phyloP scores from a whole-genome alignment of 495 filamentous ascomycete genomes.

The Xylaria curta region DNA sequence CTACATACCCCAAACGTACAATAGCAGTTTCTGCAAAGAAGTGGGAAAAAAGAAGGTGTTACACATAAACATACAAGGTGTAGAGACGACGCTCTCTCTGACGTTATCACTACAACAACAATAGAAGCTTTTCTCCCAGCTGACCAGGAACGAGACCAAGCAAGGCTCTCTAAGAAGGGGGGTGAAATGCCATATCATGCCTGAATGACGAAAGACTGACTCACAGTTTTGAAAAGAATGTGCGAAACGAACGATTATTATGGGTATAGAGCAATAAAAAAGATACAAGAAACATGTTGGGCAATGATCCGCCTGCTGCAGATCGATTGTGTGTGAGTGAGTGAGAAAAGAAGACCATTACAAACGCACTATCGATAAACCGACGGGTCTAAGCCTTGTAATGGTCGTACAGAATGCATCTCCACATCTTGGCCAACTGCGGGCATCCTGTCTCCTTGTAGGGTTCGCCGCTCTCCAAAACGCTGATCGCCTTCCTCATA shows the following conservation, averaged over 20 bases:
- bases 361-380: background rate
- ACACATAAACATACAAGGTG: conserved; percentile 19
- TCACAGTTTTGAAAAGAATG: conserved; percentile 4
- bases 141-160: conserved; percentile 1
- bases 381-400: conserved; percentile 41
- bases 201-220: conserved; percentile 1
- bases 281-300: conserved; percentile 10
- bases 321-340: conserved; percentile 1
- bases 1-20: conserved; percentile 18
- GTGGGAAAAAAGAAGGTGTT: conserved; percentile 1
- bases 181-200: background rate
- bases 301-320: background rate
- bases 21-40: background rate
- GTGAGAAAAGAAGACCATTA: background rate
- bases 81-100: background rate
- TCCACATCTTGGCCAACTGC: conserved; percentile 44
- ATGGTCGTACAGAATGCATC: conserved; percentile 51
- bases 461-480: conserved; percentile 55
- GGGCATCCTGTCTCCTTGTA: conserved; percentile 23
- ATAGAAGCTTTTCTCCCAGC: background rate
- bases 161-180: background rate
- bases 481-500: conserved; percentile 87
- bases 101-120: background rate
- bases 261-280: conserved; percentile 27
- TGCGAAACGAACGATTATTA: conserved; percentile 26